A percentile compares a stretch with the other conserved stretches of the same genome.
Conservation (phyloP, 2,329 filamentous ascomycete species). For the Fusarium sambucinum region DNA sequence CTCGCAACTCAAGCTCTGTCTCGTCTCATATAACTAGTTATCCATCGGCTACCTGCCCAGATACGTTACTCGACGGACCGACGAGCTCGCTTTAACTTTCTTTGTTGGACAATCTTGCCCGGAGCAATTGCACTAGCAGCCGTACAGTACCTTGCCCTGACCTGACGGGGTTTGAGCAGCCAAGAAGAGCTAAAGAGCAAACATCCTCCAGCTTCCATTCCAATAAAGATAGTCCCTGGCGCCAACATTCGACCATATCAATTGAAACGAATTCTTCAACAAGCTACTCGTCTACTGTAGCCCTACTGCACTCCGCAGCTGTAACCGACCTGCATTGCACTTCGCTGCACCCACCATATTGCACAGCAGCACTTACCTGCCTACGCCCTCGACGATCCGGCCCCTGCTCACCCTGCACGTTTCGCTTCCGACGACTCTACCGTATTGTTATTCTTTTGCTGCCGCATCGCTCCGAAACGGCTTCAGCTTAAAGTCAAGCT, state of each 20-base stretch:
- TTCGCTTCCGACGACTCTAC: conserved; percentile 19
- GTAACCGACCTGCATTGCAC: conserved; percentile 8
- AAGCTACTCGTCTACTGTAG: conserved; percentile 24
- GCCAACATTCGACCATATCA: conserved; percentile 17
- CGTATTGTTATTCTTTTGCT: conserved; percentile 3
- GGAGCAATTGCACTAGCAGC: conserved; percentile 39
- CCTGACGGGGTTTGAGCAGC: conserved; percentile 27
- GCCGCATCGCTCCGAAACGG: conserved; percentile 19
- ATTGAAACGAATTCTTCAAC: conserved; percentile 36
- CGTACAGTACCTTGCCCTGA: conserved; percentile 12
- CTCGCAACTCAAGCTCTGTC: conserved; percentile 10
- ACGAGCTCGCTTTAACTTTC: conserved; percentile 1
- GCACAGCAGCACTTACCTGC: conserved; percentile 4
- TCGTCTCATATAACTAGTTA: neutral
- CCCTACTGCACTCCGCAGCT: conserved; percentile 19
- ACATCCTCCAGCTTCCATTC: conserved; percentile 20
- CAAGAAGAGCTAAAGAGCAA: conserved; percentile 37
- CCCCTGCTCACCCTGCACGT: conserved; percentile 23
- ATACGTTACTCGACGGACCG: conserved; percentile 14
- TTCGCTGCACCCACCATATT: conserved; percentile 12
- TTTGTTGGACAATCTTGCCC: conserved; percentile 28
- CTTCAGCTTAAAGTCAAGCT: conserved; percentile 30
- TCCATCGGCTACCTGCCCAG: conserved; percentile 15
- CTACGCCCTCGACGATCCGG: conserved; percentile 27
- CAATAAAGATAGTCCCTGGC: conserved; percentile 31